Percentiles rank a stretch among this genome's conserved stretches.
Evolutionary conservation across 805 yeast species (phyloP).

Genomic region (Candida ortonii): DNA sequence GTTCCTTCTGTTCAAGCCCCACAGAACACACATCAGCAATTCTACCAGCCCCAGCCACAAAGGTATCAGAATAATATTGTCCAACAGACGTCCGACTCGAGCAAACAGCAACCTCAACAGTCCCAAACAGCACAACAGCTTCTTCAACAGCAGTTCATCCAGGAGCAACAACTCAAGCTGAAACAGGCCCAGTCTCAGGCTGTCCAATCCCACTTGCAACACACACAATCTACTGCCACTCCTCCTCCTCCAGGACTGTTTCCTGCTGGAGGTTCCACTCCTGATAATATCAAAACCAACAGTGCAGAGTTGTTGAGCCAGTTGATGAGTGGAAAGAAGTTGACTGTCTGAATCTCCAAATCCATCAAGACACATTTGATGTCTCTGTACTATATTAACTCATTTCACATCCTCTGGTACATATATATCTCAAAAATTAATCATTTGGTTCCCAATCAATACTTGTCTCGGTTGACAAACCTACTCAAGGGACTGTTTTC

Average conservation of each 20-base stretch:
- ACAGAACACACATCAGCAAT: slow-evolving; percentile 31
- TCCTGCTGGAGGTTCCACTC: slow-evolving; percentile 15
- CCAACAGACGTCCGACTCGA: slow-evolving; percentile 25
- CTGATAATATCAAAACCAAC: slow-evolving; percentile 20
- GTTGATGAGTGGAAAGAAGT: slow-evolving; percentile 70
- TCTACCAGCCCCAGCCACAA: slow-evolving; percentile 31
- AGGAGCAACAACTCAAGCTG: slow-evolving; percentile 30
- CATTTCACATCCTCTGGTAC: too few relatives aligned
- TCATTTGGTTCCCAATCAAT: slow-evolving; percentile 3
- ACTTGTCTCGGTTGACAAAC: slow-evolving; percentile 21
- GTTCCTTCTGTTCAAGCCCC: slow-evolving; percentile 15
- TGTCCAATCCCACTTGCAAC: slow-evolving; percentile 26
- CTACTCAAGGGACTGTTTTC: slow-evolving; percentile 23
- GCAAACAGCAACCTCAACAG: slow-evolving; percentile 20
- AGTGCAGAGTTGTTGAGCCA: slow-evolving; percentile 76
- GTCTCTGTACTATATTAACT: too few relatives aligned
- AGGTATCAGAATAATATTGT: slow-evolving; percentile 24
- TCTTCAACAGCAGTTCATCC: slow-evolving; percentile 30
- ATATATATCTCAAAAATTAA: too few relatives aligned
- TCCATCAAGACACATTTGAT: too few relatives aligned
- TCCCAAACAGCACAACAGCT: slow-evolving; percentile 29
- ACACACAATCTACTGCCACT: slow-evolving; percentile 40
- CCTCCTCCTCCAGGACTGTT: slow-evolving; percentile 78
- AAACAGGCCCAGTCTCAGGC: slow-evolving; percentile 17
- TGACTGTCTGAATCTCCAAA: slow-evolving; percentile 20